A percentile compares a stretch with the other conserved stretches of the same genome.
These are phyloP conservation scores for Talaromyces proteolyticus DNA, from an alignment of 495 filamentous ascomycete species.

Conservation along the genomic window DNA sequence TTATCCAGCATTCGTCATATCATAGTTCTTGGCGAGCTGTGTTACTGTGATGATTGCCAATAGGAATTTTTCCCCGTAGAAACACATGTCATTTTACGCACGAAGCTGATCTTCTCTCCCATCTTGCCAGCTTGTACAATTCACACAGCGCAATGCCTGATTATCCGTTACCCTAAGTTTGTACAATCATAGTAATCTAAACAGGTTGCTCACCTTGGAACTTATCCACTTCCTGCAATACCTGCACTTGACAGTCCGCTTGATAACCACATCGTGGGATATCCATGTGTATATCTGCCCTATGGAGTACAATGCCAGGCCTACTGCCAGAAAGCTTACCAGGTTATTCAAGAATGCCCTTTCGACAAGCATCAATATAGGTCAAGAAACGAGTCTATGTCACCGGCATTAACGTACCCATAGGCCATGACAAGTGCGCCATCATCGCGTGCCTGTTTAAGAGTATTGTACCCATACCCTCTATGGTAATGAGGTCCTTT, in stretches of 20 bases:
- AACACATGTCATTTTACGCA: no score
- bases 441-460: slow-evolving; percentile 54
- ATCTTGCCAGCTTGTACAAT: slow-evolving; percentile 66
- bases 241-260: slow-evolving; percentile 55
- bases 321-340: slow-evolving; percentile 55
- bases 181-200: no score
- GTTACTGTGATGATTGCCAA: no score
- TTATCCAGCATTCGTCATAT: no score
- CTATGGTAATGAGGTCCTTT: slow-evolving; percentile 37
- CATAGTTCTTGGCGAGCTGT: no score
- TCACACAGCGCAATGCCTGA: slow-evolving; percentile 56
- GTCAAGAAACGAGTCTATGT: no score
- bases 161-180: no score
- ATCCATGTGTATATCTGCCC: slow-evolving; percentile 50
- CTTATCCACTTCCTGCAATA: slow-evolving; percentile 59
- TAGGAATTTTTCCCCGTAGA: no score
- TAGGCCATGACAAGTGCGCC: slow-evolving; percentile 60
- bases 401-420: slow-evolving; percentile 36
- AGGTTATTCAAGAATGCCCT: slow-evolving; percentile 56
- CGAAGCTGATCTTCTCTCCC: slow-evolving; percentile 47
- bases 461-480: slow-evolving; percentile 52
- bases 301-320: slow-evolving; percentile 52
- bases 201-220: slow-evolving; percentile 40
- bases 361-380: no score
- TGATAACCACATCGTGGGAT: slow-evolving; percentile 55